Evolutionary conservation across 2,329 filamentous ascomycete genomes (phyloP).

Genomic region (Neonectria ditissima): DNA sequence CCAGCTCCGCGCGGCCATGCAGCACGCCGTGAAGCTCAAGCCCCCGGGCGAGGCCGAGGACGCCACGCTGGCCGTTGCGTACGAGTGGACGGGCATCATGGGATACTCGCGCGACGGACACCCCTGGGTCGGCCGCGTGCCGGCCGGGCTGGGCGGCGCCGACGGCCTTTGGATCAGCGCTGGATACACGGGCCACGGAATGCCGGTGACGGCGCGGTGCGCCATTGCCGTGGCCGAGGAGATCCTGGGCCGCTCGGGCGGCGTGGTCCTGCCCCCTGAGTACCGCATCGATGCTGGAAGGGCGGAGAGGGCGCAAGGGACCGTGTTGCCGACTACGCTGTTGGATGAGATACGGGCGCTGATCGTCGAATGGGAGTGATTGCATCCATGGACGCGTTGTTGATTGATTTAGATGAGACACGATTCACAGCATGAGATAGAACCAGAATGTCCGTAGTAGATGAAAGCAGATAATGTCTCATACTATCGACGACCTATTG

Average conservation of each 20-base stretch:
- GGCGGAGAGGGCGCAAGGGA: conserved; percentile 35
- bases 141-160: conserved; percentile 58
- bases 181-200: conserved; percentile 81
- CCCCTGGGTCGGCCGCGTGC: conserved; percentile 80
- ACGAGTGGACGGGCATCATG: conserved; percentile 86
- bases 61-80: conserved; percentile 62
- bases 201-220: conserved; percentile 78
- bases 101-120: conserved; percentile 75
- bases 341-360: conserved; percentile 43
- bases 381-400: background rate
- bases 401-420: background rate
- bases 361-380: conserved; percentile 29
- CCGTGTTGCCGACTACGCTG: conserved; percentile 41
- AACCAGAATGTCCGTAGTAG: background rate
- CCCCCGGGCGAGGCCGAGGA: conserved; percentile 50
- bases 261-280: conserved; percentile 58
- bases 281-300: conserved; percentile 54
- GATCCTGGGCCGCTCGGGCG: conserved; percentile 59
- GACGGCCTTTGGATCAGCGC: conserved; percentile 68
- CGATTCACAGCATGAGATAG: background rate
- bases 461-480: background rate
- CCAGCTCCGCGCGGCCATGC: conserved; percentile 65
- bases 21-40: conserved; percentile 56
- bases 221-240: conserved; percentile 72
- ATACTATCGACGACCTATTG: background rate